Conservation (phyloP, 2,329 filamentous ascomycete species). For the Fusarium brachygibbosum region DNA sequence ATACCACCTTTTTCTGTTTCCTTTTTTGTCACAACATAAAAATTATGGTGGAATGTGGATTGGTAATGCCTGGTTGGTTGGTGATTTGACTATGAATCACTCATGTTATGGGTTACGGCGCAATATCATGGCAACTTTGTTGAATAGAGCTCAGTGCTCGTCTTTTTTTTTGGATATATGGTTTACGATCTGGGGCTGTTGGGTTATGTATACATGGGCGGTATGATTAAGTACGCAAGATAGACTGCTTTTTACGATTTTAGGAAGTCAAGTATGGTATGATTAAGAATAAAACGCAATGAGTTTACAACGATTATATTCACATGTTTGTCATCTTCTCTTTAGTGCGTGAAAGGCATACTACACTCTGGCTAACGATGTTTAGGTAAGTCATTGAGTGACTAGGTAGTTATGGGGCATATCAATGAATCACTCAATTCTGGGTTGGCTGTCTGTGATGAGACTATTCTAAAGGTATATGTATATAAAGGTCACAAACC, state of each 20-base stretch:
- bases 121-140: constrained; percentile 28
- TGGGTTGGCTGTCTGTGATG: constrained; percentile 4
- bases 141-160: background rate
- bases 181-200: constrained; percentile 3
- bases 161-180: constrained; percentile 13
- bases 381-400: background rate
- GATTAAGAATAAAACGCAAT: constrained; percentile 26
- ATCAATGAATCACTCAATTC: background rate
- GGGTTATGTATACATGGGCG: constrained; percentile 12
- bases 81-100: constrained; percentile 30
- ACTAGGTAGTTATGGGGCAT: background rate
- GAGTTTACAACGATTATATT: background rate
- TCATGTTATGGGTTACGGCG: constrained; percentile 30
- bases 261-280: constrained; percentile 19
- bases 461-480: background rate
- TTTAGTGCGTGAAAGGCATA: background rate
- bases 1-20: background rate
- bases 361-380: background rate
- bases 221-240: constrained; percentile 18
- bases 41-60: constrained; percentile 28
- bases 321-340: background rate
- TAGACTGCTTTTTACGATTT: constrained; percentile 28
- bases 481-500: constrained; percentile 14
- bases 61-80: constrained; percentile 22
- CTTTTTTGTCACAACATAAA: constrained; percentile 22